Base-by-base conservation (phyloP, 2,329 filamentous ascomycete species). In the Gnomoniopsis sp. region DNA sequence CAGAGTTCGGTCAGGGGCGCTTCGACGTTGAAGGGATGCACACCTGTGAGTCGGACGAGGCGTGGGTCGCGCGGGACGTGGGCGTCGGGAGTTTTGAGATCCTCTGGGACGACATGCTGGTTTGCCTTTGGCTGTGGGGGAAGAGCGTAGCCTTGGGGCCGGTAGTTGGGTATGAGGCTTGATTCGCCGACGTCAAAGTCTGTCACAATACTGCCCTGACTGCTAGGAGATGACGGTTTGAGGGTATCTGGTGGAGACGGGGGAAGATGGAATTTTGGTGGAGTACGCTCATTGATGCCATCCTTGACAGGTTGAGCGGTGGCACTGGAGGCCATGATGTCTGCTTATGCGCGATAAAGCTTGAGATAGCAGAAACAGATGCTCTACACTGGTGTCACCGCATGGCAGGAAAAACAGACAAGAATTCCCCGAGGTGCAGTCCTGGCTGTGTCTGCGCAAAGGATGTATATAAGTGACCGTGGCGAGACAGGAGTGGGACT, bases 11-110 rank as follows among this genome's bases (percentile, higher is more conserved):
- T 90, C 10, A 97, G 75, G 0, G 93, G 92, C 11, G 93, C 83
- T 73, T 97, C 93, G 51, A 90, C 88, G 66, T 97, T 97, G 78
- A 96, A 96, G 1, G 93, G 93, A 72, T 96, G 93, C 6, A 90
- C 83, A 23, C 93, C 93, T 12, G 93, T 97, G 15, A 97, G 78
- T 53, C 93, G 84, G 64, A 97, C 95, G 17, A 97, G 78, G 44
- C 92, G 83, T 1, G 88, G 79, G 73, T 96, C 92, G 70, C 93
- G 82, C 22, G 87, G 81, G 21, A 97, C 89, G 77, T 93, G 90
- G 64, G 74, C 78, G 69, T 97, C 93, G 10, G 93, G 93, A 0
- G 92, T 97, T 62, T 89, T 88, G 63, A 89, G 79, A 70, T 96
- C 92, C 67, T 90, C 75, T n/a, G 86, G 78, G 6, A 96, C 78